These are phyloP conservation scores for Betula pendula DNA, from an alignment of 306 rosid genomes.

Conservation along the genomic window DNA sequence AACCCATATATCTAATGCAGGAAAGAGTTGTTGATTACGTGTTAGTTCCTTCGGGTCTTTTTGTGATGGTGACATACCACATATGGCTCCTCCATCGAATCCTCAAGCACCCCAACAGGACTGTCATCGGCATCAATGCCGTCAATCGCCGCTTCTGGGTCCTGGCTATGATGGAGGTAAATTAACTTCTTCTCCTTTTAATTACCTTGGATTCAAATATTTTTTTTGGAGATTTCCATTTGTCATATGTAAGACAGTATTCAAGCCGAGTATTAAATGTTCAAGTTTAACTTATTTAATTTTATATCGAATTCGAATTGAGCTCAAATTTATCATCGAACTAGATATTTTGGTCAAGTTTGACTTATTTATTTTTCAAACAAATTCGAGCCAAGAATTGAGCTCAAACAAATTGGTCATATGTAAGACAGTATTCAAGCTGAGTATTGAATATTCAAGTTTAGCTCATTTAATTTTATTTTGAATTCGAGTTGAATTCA, in stretches of 20 bases:
- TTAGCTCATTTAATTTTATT: no score
- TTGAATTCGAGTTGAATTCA: no score
- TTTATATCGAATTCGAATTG: no score
- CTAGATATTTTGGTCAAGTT: no score
- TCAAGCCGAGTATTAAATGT: no score
- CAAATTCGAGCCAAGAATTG: no score
- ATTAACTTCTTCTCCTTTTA: neutral
- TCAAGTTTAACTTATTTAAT: no score
- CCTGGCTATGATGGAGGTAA: conserved; percentile 90
- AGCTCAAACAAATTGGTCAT: no score
- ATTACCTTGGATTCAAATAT: neutral
- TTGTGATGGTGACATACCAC: conserved; percentile 63
- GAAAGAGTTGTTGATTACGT: conserved; percentile 45
- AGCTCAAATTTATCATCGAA: no score
- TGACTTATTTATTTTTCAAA: no score
- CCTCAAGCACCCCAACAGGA: conserved; percentile 56
- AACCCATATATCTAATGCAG: conserved; percentile 13
- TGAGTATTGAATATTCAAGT: no score
- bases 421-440: no score
- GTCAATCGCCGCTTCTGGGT: conserved; percentile 89
- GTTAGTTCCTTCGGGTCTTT: conserved; percentile 63
- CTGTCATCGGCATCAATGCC: conserved; percentile 80
- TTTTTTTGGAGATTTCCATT: neutral
- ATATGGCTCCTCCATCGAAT: conserved; percentile 68
- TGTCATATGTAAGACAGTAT: neutral